These are phyloP conservation scores for Salix caprea DNA, from an alignment of 345 rosid genomes.

Conservation along the genomic window DNA sequence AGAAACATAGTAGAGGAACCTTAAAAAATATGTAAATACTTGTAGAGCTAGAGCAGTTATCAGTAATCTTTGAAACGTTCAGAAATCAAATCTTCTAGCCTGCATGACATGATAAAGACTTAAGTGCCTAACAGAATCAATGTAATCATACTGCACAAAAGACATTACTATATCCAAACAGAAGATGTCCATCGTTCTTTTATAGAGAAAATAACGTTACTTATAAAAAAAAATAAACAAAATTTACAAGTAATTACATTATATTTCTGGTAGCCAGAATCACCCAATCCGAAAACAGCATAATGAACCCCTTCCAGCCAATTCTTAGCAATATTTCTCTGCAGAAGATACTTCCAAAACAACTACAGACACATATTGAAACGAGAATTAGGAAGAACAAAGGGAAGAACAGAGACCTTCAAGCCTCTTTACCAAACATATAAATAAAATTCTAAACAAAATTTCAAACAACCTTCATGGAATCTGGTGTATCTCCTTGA, in stretches of 20 bases:
- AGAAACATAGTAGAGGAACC: no score
- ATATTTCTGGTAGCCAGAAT: slow-evolving; percentile 86
- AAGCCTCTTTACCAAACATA: slow-evolving; percentile 4
- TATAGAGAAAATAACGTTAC: background rate
- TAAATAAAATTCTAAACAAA: background rate
- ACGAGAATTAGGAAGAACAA: slow-evolving; percentile 9
- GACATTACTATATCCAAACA: no score
- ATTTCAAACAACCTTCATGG: slow-evolving; percentile 54
- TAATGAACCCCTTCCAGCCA: slow-evolving; percentile 68
- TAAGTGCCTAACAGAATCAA: no score
- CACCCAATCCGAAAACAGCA: slow-evolving; percentile 91
- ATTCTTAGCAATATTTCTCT: slow-evolving; percentile 46
- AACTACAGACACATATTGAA: slow-evolving; percentile 33
- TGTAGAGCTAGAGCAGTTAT: no score
- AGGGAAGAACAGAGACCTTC: background rate
- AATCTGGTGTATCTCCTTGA: slow-evolving; percentile 91
- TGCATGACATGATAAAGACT: no score
- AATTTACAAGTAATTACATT: slow-evolving; percentile 43
- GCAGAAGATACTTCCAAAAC: slow-evolving; percentile 88
- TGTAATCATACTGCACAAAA: no score
- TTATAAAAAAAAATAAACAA: background rate
- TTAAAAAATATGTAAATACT: no score
- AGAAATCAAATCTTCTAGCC: no score
- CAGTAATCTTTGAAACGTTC: no score
- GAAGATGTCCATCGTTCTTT: no score